phyloP scores from a whole-genome alignment of 2,329 filamentous ascomycete species.

The Hansfordia pulvinata region DNA sequence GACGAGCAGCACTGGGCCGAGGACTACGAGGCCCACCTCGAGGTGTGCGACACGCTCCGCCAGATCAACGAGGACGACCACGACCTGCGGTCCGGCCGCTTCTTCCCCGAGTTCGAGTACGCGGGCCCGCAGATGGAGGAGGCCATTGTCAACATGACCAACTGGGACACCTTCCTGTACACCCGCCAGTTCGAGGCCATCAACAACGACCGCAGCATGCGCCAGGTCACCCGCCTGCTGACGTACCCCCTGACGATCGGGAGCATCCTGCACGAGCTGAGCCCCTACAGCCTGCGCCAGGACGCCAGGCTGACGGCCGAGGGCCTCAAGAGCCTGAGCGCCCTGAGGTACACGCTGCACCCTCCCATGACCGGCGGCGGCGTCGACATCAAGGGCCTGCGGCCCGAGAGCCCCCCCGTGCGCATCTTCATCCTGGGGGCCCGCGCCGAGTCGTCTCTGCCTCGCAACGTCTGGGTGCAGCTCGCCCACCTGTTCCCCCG shows the following conservation, averaged over 20 bases:
- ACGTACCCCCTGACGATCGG: constrained; percentile 90
- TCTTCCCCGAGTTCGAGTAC: constrained; percentile 90
- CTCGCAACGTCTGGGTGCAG: constrained; percentile 87
- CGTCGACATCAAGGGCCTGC: constrained; percentile 61
- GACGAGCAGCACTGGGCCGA: constrained; percentile 91
- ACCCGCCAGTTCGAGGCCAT: constrained; percentile 84
- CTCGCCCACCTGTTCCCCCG: constrained; percentile 90
- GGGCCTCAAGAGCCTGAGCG: constrained; percentile 85
- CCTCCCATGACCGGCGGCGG: constrained; percentile 70
- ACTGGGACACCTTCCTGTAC: constrained; percentile 96
- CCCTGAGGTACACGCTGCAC: constrained; percentile 85
- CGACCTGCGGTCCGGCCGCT: constrained; percentile 76
- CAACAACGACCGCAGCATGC: constrained; percentile 78
- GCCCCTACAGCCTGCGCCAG: constrained; percentile 71
- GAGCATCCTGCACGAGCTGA: constrained; percentile 86
- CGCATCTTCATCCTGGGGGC: constrained; percentile 89
- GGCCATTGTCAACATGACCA: constrained; percentile 89
- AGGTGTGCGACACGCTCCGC: constrained; percentile 80
- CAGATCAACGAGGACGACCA: constrained; percentile 98
- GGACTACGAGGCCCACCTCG: constrained; percentile 83
- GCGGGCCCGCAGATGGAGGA: constrained; percentile 84
- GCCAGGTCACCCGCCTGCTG: constrained; percentile 82
- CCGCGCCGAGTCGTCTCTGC: constrained; percentile 92
- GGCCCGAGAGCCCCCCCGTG: constrained; percentile 74
- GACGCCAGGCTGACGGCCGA: constrained; percentile 70